Evolutionary conservation across 352 stramenopile genomes (phyloP), one percentile per base, ranked within the genome.

Genomic region (Phytophthora tubulina): DNA sequence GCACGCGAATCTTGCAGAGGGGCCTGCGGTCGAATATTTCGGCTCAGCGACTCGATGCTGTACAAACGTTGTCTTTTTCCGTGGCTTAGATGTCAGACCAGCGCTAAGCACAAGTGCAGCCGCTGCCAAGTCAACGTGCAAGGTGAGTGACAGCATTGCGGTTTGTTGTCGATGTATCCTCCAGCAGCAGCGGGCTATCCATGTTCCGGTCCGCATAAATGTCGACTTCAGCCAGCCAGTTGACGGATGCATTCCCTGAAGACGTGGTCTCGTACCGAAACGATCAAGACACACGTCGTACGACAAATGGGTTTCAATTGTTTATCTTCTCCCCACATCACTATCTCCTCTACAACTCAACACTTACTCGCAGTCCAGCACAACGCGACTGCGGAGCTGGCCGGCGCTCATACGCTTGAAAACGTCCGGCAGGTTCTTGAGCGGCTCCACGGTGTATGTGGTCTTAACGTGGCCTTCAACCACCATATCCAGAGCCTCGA

Each of bases 401-500:
- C 69, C 70, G 14, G 38, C 57, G 0, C 67, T 73, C 71, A 89
- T 81, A 41, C 81, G 79, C 11, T 82, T 50, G 49, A 84, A 86
- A 1, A 89, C 73, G 50, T 68, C 63, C 3, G 81, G 76, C 10
- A 89, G 52, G 35, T 85, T 84, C 13, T 56, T 67, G 3, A 85
- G 60, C 2, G 59, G 63, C 45, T 86, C 76, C 10, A 89, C 60
- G 6, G 69, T 75, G 55, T 78, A 83, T 38, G 73, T 74, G 41
- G 73, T 84, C 59, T 74, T 78, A 27, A 88, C 79, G 3, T 83
- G 70, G 32, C 84, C 81, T 17, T 79, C 62, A 2, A 76, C 79
- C 3, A 69, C 81, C 11, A 91, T 55, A 42, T 88, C 76, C 35
- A 91, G 69, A 8, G 81, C 84, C 60, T 91, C 84, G 39, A 86